A percentile compares a stretch with the other conserved stretches of the same genome.
These are phyloP conservation scores for Backusella parvicylindrica DNA, from an alignment of 192 early-diverging fungal species.

Conservation along the genomic window DNA sequence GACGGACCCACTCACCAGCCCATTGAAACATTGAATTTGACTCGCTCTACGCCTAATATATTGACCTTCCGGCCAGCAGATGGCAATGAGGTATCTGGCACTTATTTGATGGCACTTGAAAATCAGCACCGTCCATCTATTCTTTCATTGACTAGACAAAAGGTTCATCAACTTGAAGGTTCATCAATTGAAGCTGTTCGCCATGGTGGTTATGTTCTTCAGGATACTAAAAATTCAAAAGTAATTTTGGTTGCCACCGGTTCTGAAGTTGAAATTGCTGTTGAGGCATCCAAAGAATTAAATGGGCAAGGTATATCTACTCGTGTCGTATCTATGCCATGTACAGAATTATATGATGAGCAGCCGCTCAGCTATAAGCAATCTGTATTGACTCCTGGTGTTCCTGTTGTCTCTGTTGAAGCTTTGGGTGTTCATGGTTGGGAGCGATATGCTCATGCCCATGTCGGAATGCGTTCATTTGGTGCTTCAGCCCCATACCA, in stretches of 20 bases:
- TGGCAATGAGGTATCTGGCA: slow-evolving; percentile 88
- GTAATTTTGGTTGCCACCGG: slow-evolving; percentile 81
- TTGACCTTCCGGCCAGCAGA: slow-evolving; percentile 88
- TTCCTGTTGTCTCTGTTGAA: slow-evolving; percentile 86
- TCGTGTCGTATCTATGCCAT: slow-evolving; percentile 94
- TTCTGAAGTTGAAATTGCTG: slow-evolving; percentile 84
- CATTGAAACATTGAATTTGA: slow-evolving; percentile 84
- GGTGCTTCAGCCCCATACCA: slow-evolving; percentile 81
- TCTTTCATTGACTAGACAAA: slow-evolving; percentile 87
- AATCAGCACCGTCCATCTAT: slow-evolving; percentile 69
- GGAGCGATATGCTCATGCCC: slow-evolving; percentile 85
- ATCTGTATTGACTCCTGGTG: slow-evolving; percentile 68
- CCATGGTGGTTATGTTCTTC: slow-evolving; percentile 84
- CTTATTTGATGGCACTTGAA: slow-evolving; percentile 78
- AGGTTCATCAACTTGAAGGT: slow-evolving; percentile 84
- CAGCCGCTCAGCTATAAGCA: slow-evolving; percentile 82
- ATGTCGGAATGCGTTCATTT: slow-evolving; percentile 86
- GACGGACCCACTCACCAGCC: slow-evolving; percentile 98
- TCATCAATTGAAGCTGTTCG: slow-evolving; percentile 74
- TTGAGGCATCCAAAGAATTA: slow-evolving; percentile 81
- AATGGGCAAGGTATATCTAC: slow-evolving; percentile 52
- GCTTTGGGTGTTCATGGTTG: slow-evolving; percentile 84
- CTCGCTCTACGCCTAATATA: slow-evolving; percentile 88
- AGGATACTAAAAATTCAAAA: slow-evolving; percentile 56
- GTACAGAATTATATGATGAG: slow-evolving; percentile 79